phyloP scores from a whole-genome alignment of 345 rosid species.

The Sonneratia caseolaris region DNA sequence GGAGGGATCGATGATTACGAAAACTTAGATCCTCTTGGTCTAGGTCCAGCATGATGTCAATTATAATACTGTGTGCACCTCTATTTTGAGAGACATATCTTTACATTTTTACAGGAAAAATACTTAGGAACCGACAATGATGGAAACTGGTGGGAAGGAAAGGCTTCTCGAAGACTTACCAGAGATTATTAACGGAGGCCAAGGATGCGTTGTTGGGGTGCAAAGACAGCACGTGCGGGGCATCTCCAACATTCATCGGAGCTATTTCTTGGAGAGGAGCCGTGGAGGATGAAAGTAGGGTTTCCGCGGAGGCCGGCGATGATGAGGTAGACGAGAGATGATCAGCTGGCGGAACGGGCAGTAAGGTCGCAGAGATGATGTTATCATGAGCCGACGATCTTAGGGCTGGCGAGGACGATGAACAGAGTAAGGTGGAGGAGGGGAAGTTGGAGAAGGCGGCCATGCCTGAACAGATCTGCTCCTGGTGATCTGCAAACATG shows the following conservation, averaged over 20 bases:
- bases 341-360: conserved; percentile 9
- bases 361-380: conserved; percentile 26
- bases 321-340: conserved; percentile 14
- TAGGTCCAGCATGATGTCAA: too few species aligned
- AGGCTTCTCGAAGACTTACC: not conserved
- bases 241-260: conserved; percentile 43
- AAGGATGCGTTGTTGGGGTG: not conserved
- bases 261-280: conserved; percentile 22
- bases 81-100: not conserved
- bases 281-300: conserved; percentile 39
- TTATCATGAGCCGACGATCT: conserved; percentile 15
- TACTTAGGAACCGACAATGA: not conserved
- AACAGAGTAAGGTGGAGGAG: conserved; percentile 1
- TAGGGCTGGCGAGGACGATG: not conserved
- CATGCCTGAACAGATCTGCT: conserved; percentile 15
- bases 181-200: not conserved
- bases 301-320: conserved; percentile 35
- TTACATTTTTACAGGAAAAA: not conserved
- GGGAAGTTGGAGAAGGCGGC: conserved; percentile 4
- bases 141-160: not conserved
- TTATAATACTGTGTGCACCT: too few species aligned
- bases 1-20: not conserved
- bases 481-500: not conserved
- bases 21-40: not conserved
- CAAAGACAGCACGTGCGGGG: conserved; percentile 14